Evolutionary conservation across 257 asterid genomes (phyloP).

Genomic region (Anisodus tanguticus): DNA sequence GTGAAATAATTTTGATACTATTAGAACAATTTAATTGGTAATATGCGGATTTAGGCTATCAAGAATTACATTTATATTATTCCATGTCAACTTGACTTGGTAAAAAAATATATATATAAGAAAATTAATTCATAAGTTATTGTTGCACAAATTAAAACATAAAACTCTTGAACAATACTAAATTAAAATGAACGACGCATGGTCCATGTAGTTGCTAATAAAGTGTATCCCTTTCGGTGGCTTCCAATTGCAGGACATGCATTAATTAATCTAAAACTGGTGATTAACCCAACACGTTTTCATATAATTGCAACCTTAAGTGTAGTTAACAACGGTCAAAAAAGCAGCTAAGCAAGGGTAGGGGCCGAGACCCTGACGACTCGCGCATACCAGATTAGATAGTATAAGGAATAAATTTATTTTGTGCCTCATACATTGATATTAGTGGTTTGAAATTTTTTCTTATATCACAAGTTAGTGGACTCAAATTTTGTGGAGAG

Average conservation of each 20-base stretch:
- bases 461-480: no score
- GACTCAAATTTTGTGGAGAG: no score
- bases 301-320: background rate
- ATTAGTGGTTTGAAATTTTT: no score
- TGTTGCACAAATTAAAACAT: background rate
- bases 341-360: background rate
- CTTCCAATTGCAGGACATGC: background rate
- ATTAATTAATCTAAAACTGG: background rate
- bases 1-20: background rate
- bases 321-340: conserved; percentile 6
- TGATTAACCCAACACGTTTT: background rate
- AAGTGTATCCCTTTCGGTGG: conserved; percentile 21
- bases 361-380: background rate
- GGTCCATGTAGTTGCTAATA: conserved; percentile 11
- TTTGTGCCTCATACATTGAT: no score
- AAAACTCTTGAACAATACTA: background rate
- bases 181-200: background rate
- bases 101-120: background rate
- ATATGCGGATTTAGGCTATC: background rate
- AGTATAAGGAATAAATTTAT: no score
- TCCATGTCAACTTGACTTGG: background rate
- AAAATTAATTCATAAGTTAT: background rate
- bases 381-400: background rate
- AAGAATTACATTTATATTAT: background rate
- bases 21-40: background rate